Evolutionary conservation across 2,329 filamentous ascomycete species (phyloP), one percentile per base, ranked within the genome.

Genomic region (Cladosporium colombiae): DNA sequence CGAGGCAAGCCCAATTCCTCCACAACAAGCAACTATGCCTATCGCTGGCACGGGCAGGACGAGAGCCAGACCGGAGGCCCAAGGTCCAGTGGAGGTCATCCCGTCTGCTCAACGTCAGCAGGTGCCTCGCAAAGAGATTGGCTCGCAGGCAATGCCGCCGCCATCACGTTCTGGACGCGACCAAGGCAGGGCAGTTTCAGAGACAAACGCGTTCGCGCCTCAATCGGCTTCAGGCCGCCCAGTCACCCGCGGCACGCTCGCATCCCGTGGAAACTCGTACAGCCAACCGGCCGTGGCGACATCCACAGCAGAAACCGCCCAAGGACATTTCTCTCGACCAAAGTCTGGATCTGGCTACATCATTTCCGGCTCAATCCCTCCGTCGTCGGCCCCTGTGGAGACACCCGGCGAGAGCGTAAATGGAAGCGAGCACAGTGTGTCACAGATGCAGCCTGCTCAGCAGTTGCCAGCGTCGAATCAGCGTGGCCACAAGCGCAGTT

Each of bases 231-330:
- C 82, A 60, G 78, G 85, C 10, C 84, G 94, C 59, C 93, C 94
- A 16, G 87, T 87, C 65, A 98, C 94, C 13, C 91, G 92, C 65
- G 91, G 90, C 59, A 95, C 93, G 2, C 85, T 95, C 59, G 90
- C 91, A 69, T 92, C 89, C 70, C 87, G 91, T 69, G 85, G 91
- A 49, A 84, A 83, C 76, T 90, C 91, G 66, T 97, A 98, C 77
- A 92, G 92, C 70, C 92, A 96, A 78, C 95, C 94, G 58, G 89
- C 89, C 55, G 92, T 92, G 64, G 93, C 95, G 33, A 88, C 92
- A 57, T 89, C 97, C 67, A 93, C 93, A 58, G 89, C 91, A 71
- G 95, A 93, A 62, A 97, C 95, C 77, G 93, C 87, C 4, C 91
- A 97, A 77, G 94, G 93, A 69, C 91, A 91, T 69, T 92, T 98